These are phyloP conservation scores for Moelleriella libera DNA, from an alignment of 2,329 filamentous ascomycete genomes.

Conservation along the genomic window DNA sequence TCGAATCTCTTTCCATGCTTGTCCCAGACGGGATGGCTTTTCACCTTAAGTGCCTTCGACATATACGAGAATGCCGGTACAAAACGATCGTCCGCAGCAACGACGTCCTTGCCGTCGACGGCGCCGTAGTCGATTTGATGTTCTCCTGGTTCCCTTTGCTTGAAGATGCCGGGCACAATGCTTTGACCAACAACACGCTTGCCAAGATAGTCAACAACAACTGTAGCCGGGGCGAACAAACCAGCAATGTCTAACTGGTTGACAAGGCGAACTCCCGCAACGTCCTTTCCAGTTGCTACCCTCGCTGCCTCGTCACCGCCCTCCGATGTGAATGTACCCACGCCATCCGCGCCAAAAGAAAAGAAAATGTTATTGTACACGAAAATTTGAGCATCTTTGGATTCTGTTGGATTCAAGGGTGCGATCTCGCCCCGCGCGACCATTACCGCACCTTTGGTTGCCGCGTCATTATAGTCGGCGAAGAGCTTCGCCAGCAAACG, in stretches of 20 bases:
- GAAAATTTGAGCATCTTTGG: conserved; percentile 87
- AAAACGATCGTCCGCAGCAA: conserved; percentile 82
- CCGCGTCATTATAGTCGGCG: conserved; percentile 94
- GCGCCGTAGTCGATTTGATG: conserved; percentile 98
- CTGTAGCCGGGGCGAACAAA: conserved; percentile 87
- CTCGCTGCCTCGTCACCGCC: conserved; percentile 93
- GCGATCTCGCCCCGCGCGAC: conserved; percentile 88
- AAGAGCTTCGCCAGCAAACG: conserved; percentile 90
- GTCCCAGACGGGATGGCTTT: conserved; percentile 95
- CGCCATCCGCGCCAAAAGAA: conserved; percentile 93
- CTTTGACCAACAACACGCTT: conserved; percentile 96
- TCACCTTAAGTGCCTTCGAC: conserved; percentile 79
- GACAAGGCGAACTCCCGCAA: conserved; percentile 82
- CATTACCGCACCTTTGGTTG: conserved; percentile 78
- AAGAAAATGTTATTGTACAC: conserved; percentile 99
- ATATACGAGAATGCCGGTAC: conserved; percentile 74
- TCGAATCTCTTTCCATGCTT: conserved; percentile 86
- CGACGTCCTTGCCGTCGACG: conserved; percentile 90
- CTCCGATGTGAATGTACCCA: conserved; percentile 92
- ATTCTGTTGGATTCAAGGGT: conserved; percentile 88
- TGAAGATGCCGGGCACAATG: conserved; percentile 97
- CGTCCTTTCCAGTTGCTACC: conserved; percentile 93
- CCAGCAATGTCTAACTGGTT: conserved; percentile 95
- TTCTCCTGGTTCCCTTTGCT: conserved; percentile 92
- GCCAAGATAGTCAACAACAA: conserved; percentile 92